phyloP scores from a whole-genome alignment of 176 grass and related monocot species.

The Carex pumila region DNA sequence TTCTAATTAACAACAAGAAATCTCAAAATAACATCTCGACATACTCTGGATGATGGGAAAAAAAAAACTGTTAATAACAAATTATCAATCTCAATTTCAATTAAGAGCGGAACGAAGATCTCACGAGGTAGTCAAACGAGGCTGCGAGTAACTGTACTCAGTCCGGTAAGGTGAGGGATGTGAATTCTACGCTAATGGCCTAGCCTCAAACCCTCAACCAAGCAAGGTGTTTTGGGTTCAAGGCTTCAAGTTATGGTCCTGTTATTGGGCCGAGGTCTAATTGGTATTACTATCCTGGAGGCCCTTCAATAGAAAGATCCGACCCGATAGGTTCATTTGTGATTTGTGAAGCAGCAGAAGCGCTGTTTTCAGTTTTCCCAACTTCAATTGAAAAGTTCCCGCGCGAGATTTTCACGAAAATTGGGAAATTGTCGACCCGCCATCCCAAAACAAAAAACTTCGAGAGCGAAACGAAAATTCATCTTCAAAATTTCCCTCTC shows the following conservation, averaged over 20 bases:
- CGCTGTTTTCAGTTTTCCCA: neutral
- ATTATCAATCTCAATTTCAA: too few relatives aligned
- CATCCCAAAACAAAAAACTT: conserved; percentile 1
- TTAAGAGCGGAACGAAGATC: too few relatives aligned
- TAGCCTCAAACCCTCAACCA: too few relatives aligned
- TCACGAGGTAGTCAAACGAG: too few relatives aligned
- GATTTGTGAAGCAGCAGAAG: neutral
- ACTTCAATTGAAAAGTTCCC: neutral
- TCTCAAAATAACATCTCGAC: too few relatives aligned
- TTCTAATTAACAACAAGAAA: too few relatives aligned
- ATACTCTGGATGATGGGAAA: too few relatives aligned
- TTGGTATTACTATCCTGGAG: neutral
- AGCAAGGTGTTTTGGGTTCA: neutral
- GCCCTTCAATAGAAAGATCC: neutral
- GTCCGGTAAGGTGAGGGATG: too few relatives aligned
- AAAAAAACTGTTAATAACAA: too few relatives aligned
- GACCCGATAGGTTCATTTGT: neutral
- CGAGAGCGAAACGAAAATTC: neutral
- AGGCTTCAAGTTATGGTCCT: neutral
- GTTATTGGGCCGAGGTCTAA: neutral
- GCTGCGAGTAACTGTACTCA: too few relatives aligned
- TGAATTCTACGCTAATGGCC: too few relatives aligned
- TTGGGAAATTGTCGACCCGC: neutral
- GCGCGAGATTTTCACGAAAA: conserved; percentile 1
- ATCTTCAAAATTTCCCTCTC: neutral